Percentiles rank a stretch among this genome's conserved stretches.
phyloP scores from a whole-genome alignment of 176 grass and related monocot species.

The Aegilops longissima region DNA sequence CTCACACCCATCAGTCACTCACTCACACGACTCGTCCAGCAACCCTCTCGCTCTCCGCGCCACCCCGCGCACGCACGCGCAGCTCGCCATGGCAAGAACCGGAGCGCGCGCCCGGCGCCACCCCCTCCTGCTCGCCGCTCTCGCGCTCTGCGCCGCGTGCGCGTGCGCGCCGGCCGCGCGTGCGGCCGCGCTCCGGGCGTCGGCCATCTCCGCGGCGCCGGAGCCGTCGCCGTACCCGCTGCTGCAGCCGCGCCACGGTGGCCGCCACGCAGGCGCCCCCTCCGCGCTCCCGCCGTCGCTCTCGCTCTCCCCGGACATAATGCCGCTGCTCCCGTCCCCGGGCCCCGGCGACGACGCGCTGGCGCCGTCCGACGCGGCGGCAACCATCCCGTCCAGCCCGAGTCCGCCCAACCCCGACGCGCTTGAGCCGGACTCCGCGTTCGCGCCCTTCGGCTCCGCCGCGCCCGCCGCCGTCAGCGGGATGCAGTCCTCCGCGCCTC shows the following conservation, averaged over 20 bases:
- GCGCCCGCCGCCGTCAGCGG: conserved; percentile 39
- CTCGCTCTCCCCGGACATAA: conserved; percentile 59
- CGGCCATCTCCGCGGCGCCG: conserved; percentile 67
- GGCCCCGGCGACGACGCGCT: conserved; percentile 21
- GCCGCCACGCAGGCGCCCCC: background rate
- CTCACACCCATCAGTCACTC: background rate
- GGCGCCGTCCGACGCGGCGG: conserved; percentile 36
- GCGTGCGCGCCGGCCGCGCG: background rate
- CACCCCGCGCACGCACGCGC: background rate
- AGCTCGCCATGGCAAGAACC: conserved; percentile 9
- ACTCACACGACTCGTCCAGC: background rate
- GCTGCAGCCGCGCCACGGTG: conserved; percentile 24
- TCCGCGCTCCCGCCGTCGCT: conserved; percentile 34
- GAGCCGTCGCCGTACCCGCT: conserved; percentile 18
- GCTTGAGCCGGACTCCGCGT: conserved; percentile 53
- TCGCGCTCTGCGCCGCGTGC: background rate
- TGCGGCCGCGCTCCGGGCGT: conserved; percentile 23
- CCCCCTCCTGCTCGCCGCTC: background rate
- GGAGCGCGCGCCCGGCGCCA: background rate
- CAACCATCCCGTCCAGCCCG: conserved; percentile 79
- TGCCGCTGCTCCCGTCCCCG: conserved; percentile 56
- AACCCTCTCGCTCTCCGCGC: background rate
- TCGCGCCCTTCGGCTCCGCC: conserved; percentile 56
- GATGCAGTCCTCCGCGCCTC: conserved; percentile 27
- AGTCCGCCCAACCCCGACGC: conserved; percentile 95